phyloP scores from a whole-genome alignment of 1,139 yeast genomes.

The Kazachstania sp. region DNA sequence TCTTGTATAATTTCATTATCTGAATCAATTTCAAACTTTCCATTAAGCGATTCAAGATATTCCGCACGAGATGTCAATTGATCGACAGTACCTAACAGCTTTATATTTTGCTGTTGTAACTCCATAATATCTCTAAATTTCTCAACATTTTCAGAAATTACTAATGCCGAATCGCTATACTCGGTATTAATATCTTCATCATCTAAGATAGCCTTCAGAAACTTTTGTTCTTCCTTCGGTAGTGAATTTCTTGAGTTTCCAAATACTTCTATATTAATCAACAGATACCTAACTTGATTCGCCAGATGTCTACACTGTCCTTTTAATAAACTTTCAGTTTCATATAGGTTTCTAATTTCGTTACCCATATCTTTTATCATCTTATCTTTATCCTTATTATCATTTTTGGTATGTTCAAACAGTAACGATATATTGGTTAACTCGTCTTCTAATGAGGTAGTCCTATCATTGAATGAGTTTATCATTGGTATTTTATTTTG shows the following conservation, averaged over 20 bases:
- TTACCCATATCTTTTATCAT: slow-evolving; percentile 31
- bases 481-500: slow-evolving; percentile 75
- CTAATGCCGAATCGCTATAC: slow-evolving; percentile 50
- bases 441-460: slow-evolving; percentile 41
- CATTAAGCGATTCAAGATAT: slow-evolving; percentile 33
- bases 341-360: slow-evolving; percentile 31
- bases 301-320: slow-evolving; percentile 37
- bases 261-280: slow-evolving; percentile 59
- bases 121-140: slow-evolving; percentile 60
- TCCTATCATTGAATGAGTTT: slow-evolving; percentile 54
- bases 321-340: slow-evolving; percentile 27
- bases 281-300: slow-evolving; percentile 65
- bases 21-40: slow-evolving; percentile 36
- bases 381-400: slow-evolving; percentile 15
- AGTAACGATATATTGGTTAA: slow-evolving; percentile 42
- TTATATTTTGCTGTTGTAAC: slow-evolving; percentile 64
- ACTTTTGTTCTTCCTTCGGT: slow-evolving; percentile 42
- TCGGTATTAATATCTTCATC: not conserved
- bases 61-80: slow-evolving; percentile 65
- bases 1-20: slow-evolving; percentile 60
- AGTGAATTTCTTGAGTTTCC: slow-evolving; percentile 32
- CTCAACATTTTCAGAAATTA: slow-evolving; percentile 66
- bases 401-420: slow-evolving; percentile 41
- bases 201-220: slow-evolving; percentile 30
- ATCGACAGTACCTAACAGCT: slow-evolving; percentile 57